These are phyloP conservation scores for Desmodesmus armatus DNA, from an alignment of 139 green algal species.

Conservation along the genomic window DNA sequence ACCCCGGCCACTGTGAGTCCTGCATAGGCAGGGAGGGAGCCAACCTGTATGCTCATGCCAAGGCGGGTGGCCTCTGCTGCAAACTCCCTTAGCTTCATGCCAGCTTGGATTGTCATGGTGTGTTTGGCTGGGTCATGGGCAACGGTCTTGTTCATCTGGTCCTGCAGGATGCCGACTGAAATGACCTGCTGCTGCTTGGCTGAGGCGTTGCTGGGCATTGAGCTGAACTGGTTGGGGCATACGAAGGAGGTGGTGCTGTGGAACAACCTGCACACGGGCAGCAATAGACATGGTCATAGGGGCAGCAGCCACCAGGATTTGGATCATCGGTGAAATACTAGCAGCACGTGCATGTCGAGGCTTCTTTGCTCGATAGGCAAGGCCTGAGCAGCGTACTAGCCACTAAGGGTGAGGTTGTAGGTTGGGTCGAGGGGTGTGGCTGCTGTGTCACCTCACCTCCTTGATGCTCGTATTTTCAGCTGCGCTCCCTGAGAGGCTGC, in stretches of 20 bases:
- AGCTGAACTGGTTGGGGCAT: conserved; percentile 8
- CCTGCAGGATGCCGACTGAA: conserved; percentile 29
- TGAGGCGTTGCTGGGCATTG: neutral
- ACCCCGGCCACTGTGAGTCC: conserved; percentile 34
- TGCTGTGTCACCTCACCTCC: neutral
- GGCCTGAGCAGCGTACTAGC: no score
- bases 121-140: neutral
- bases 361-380: no score
- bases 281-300: neutral
- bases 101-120: conserved; percentile 31
- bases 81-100: conserved; percentile 39
- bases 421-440: no score
- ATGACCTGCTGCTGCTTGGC: neutral
- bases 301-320: no score
- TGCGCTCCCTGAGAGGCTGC: neutral
- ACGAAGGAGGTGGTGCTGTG: conserved; percentile 33
- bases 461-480: conserved; percentile 21
- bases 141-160: conserved; percentile 28
- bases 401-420: no score
- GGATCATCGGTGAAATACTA: no score
- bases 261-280: conserved; percentile 12
- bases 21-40: conserved; percentile 32
- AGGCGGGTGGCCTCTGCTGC: neutral
- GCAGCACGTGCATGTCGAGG: neutral
- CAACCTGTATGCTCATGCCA: conserved; percentile 29